Evolutionary conservation across 805 yeast species (phyloP).

Genomic region (Blastobotrys americana): DNA sequence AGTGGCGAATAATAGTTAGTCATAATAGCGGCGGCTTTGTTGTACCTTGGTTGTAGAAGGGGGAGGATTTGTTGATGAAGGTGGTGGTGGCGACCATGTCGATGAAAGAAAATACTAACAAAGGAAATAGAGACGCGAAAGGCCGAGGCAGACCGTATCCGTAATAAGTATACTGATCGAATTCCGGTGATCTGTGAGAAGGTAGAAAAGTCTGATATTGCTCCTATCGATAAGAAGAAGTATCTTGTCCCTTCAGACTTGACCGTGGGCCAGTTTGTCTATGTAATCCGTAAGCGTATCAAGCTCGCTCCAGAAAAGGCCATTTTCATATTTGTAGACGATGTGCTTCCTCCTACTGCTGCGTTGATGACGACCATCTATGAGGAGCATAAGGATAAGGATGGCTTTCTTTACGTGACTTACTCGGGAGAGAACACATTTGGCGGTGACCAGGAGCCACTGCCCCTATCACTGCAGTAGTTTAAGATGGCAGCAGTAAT

Average conservation of each 20-base stretch:
- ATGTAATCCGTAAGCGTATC: slow-evolving; percentile 93
- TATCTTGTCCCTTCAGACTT: slow-evolving; percentile 93
- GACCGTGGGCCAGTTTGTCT: slow-evolving; percentile 96
- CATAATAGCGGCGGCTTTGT: slow-evolving; percentile 16
- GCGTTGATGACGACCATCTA: slow-evolving; percentile 92
- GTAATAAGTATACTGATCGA: slow-evolving; percentile 81
- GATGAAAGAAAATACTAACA: slow-evolving; percentile 9
- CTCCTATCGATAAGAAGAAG: slow-evolving; percentile 94
- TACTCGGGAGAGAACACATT: slow-evolving; percentile 98
- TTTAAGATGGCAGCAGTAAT: too few relatives aligned
- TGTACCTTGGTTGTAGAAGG: neutral
- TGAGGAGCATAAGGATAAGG: slow-evolving; percentile 96
- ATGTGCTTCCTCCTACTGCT: slow-evolving; percentile 95
- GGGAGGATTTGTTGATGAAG: too few relatives aligned
- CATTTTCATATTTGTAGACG: slow-evolving; percentile 93
- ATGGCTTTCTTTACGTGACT: slow-evolving; percentile 91
- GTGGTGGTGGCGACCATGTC: neutral
- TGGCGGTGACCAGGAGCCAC: too few relatives aligned
- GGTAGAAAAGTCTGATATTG: slow-evolving; percentile 93
- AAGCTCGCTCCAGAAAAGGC: slow-evolving; percentile 96
- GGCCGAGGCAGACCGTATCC: slow-evolving; percentile 88
- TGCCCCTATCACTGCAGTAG: too few relatives aligned
- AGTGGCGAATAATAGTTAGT: neutral
- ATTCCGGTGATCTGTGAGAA: slow-evolving; percentile 97
- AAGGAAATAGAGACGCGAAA: slow-evolving; percentile 70